Base-by-base conservation (phyloP, 2,329 filamentous ascomycete species). In the Exophiala sp. region DNA sequence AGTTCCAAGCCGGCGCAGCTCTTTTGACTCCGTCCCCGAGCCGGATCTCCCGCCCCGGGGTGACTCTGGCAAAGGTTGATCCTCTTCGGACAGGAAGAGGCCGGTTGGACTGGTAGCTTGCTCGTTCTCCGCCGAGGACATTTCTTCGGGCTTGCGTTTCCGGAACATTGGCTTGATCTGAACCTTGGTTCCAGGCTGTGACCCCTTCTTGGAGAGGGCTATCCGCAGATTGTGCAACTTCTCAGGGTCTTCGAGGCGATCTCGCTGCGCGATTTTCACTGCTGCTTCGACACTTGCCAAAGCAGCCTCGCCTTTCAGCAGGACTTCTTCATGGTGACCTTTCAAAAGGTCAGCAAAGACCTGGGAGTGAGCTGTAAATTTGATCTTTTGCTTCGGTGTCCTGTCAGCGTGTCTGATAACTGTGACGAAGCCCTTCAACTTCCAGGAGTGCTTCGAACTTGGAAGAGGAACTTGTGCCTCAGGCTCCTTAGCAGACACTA, bases 141-240 rank as follows among this genome's bases (percentile, higher is more conserved):
- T 29, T 60, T 85, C 82, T 47, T 88, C 82, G 2, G 84, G 81
- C 65, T 85, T 89, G 65, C 90, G 86, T 74, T 92, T 96, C 47
- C 91, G 85, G 71, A 99, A 99, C 91, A 99, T 96, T 8, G 94
- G 94, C 71, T 99, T 99, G 69, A 99, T 97, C 71, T 99, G 94
- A 2, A 99, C 91, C 70, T 99, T 99, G 1, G 94, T 99, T 0
- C 94, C 94, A 3, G 91, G 86, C 88, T 92, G 96, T 16, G 85
- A 85, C 1, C 91, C 91, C 71, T 99, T 99, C 73, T 94, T 95
- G 39, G 89, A 85, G 5, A 99, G 75, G 5, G 95, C 92, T 59
- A 92, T 92, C 54, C 88, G 86, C 46, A 99, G 78, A 39, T 89
- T 78, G 60, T 84, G 86, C n/a, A 99, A 83, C 72, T 99, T 99